Conservation (phyloP, 257 asterid species). For the Lantana camara region DNA sequence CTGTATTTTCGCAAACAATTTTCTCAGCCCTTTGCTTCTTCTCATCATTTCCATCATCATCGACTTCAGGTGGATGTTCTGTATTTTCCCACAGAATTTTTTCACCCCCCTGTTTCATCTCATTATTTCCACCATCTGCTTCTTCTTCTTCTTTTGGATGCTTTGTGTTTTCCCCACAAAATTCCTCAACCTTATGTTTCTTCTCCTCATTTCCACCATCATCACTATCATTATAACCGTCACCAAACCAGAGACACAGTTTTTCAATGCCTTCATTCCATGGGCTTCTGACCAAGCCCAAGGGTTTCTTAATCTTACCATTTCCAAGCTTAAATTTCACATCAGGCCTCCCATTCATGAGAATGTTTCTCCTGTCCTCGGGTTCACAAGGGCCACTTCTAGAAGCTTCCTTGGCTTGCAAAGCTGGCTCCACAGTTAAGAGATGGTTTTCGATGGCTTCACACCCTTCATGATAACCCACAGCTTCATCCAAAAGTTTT, state of each 20-base stretch:
- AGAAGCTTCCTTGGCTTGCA: slow-evolving; percentile 43
- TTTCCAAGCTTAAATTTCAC: slow-evolving; percentile 53
- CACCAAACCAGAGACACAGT: slow-evolving; percentile 45
- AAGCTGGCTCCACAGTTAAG: slow-evolving; percentile 38
- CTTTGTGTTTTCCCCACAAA: too few relatives aligned
- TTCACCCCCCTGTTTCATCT: too few relatives aligned
- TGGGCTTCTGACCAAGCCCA: slow-evolving; percentile 28
- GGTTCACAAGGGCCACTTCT: slow-evolving; percentile 31
- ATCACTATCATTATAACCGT: slow-evolving; percentile 19
- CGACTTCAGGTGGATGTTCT: too few relatives aligned
- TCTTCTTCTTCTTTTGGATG: too few relatives aligned
- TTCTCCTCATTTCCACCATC: too few relatives aligned
- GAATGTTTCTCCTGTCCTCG: slow-evolving; percentile 46
- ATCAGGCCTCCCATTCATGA: slow-evolving; percentile 50
- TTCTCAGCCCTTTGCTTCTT: too few relatives aligned
- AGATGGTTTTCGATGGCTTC: slow-evolving; percentile 39
- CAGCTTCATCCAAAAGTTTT: slow-evolving; percentile 44
- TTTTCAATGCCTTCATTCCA: slow-evolving; percentile 40
- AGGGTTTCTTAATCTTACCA: slow-evolving; percentile 47
- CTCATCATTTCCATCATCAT: too few relatives aligned
- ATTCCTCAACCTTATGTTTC: too few relatives aligned
- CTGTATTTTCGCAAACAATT: too few relatives aligned
- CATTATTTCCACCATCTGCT: too few relatives aligned
- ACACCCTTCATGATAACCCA: slow-evolving; percentile 31
- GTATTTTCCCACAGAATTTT: too few relatives aligned